Percentiles rank a stretch among this genome's conserved stretches.
phyloP scores from a whole-genome alignment of 2,329 filamentous ascomycete genomes.

The Ophiosphaerella korrae region DNA sequence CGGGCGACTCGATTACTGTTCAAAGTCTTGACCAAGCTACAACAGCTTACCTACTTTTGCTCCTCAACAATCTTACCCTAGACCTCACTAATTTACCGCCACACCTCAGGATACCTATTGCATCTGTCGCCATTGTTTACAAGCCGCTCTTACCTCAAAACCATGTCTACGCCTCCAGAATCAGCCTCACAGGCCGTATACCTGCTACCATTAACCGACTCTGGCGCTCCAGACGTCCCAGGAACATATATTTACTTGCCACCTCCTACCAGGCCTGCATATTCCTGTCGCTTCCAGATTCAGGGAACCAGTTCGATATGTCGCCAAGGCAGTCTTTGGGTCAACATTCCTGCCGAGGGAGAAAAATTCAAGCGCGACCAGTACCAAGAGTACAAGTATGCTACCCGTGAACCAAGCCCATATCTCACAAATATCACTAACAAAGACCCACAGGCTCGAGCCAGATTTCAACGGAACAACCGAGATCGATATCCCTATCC shows the following conservation, averaged over 20 bases:
- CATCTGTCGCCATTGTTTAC: slow-evolving; percentile 23
- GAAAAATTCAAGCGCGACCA: slow-evolving; percentile 75
- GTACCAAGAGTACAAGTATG: slow-evolving; percentile 90
- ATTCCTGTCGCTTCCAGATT: slow-evolving; percentile 85
- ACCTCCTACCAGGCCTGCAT: slow-evolving; percentile 71
- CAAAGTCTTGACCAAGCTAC: slow-evolving; percentile 10
- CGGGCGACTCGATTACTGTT: slow-evolving; percentile 8
- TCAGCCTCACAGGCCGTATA: slow-evolving; percentile 63
- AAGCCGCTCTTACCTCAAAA: slow-evolving; percentile 11
- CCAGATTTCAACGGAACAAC: slow-evolving; percentile 93
- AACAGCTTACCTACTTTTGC: slow-evolving; percentile 4
- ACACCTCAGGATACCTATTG: slow-evolving; percentile 15
- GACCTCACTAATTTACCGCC: slow-evolving; percentile 7
- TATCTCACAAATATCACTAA: slow-evolving; percentile 15
- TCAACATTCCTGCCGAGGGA: slow-evolving; percentile 85
- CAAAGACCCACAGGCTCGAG: slow-evolving; percentile 65
- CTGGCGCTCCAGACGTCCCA: slow-evolving; percentile 86
- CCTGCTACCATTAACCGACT: slow-evolving; percentile 86
- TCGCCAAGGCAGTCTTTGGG: slow-evolving; percentile 91
- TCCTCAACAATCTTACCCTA: slow-evolving; percentile 14
- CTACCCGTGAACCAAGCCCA: slow-evolving; percentile 7
- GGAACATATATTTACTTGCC: slow-evolving; percentile 92
- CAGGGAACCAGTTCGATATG: slow-evolving; percentile 96
- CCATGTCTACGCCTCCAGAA: slow-evolving; percentile 32
- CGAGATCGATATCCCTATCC: slow-evolving; percentile 85